Conservation (phyloP, 495 filamentous ascomycete species). For the Melanomma pulvis-pyrius region DNA sequence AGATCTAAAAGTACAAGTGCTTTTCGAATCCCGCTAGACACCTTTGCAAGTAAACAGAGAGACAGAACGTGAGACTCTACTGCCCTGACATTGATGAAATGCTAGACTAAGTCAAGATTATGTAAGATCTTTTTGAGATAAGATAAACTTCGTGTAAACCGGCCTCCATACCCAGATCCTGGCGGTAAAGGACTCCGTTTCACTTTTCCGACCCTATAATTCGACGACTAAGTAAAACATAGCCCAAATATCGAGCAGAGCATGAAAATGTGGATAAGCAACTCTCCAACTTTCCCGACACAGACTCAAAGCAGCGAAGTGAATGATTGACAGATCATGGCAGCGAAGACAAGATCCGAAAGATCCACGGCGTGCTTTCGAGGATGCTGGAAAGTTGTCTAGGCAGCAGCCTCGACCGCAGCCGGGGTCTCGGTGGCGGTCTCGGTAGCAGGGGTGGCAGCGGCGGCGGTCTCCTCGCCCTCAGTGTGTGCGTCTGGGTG, state of each 20-base stretch:
- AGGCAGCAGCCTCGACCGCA: constrained; percentile 33
- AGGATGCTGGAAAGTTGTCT: constrained; percentile 22
- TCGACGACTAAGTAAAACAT: constrained; percentile 31
- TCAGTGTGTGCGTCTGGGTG: constrained; percentile 50
- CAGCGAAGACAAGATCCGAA: constrained; percentile 13
- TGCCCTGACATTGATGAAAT: constrained; percentile 30
- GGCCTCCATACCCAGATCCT: constrained; percentile 31
- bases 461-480: constrained; percentile 34
- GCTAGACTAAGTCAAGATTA: constrained; percentile 36
- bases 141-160: constrained; percentile 21
- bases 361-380: constrained; percentile 7
- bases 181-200: constrained; percentile 26
- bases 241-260: constrained; percentile 33
- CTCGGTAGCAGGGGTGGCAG: constrained; percentile 34
- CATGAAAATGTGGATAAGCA: constrained; percentile 24
- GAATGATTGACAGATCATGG: constrained; percentile 8
- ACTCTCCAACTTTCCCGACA: constrained; percentile 18
- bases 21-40: constrained; percentile 11
- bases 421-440: constrained; percentile 26
- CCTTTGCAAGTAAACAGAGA: constrained; percentile 12
- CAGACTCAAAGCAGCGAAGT: constrained; percentile 21
- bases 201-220: constrained; percentile 34
- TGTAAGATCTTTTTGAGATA: constrained; percentile 25
- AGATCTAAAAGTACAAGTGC: constrained; percentile 24
- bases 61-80: constrained; percentile 16